Evolutionary conservation across 1,284 basidiomycete genomes (phyloP).

Genomic region (Paramarasmius palmivorus): DNA sequence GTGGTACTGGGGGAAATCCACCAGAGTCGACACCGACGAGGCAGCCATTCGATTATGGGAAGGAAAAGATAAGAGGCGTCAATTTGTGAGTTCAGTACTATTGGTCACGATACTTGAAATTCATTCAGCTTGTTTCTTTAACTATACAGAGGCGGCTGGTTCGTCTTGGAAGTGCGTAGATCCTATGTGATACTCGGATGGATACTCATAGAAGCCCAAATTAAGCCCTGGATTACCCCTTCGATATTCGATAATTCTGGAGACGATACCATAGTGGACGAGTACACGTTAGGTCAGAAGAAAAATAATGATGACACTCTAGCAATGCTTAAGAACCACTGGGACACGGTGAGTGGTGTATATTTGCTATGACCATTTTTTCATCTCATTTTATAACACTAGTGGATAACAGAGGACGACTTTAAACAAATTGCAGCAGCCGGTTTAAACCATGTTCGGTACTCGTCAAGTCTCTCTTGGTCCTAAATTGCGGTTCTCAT

Average conservation of each 20-base stretch:
- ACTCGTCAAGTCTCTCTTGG: constrained; percentile 16
- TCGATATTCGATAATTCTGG: constrained; percentile 67
- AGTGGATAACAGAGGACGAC: constrained; percentile 75
- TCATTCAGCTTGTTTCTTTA: background rate
- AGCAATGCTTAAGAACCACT: constrained; percentile 56
- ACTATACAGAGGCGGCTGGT: constrained; percentile 58
- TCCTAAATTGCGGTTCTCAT: constrained; percentile 12
- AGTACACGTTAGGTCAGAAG: constrained; percentile 66
- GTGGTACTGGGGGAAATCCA: constrained; percentile 1
- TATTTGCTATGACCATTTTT: background rate
- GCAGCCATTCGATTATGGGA: constrained; percentile 52
- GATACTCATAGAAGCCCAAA: background rate
- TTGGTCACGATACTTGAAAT: constrained; percentile 4
- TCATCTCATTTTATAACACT: background rate
- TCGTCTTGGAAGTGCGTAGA: constrained; percentile 55
- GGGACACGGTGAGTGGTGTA: constrained; percentile 50
- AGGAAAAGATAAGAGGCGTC: constrained; percentile 57
- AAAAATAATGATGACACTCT: constrained; percentile 48
- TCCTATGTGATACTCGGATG: background rate
- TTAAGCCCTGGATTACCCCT: constrained; percentile 74
- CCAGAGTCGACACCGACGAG: constrained; percentile 18
- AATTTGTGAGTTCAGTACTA: constrained; percentile 50
- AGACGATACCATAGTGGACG: constrained; percentile 64
- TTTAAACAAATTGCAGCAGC: constrained; percentile 65
- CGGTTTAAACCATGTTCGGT: constrained; percentile 79